Evolutionary conservation across 306 rosid genomes (phyloP).

Genomic region (Vicia faba): DNA sequence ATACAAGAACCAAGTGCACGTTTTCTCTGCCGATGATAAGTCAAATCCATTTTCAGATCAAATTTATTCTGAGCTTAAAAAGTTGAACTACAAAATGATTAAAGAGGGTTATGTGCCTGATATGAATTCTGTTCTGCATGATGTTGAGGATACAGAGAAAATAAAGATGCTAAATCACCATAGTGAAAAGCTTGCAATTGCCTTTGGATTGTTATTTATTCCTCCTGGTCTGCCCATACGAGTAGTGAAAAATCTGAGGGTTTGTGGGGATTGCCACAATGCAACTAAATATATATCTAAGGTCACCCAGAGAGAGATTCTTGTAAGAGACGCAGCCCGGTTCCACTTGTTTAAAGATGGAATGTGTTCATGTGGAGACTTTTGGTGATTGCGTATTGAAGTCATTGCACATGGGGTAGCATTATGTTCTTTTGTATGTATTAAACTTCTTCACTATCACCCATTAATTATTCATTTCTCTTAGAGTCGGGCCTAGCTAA

Average conservation of each 20-base stretch:
- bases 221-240: slow-evolving; percentile 72
- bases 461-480: slow-evolving; percentile 6
- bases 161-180: slow-evolving; percentile 79
- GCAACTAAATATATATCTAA: slow-evolving; percentile 87
- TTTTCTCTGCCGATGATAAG: slow-evolving; percentile 83
- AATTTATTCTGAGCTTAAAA: slow-evolving; percentile 74
- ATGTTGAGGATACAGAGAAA: slow-evolving; percentile 81
- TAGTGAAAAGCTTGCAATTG: slow-evolving; percentile 92
- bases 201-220: slow-evolving; percentile 80
- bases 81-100: slow-evolving; percentile 60
- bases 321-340: slow-evolving; percentile 80
- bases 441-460: not conserved
- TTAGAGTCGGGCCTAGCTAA: not conserved
- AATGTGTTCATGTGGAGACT: slow-evolving; percentile 83
- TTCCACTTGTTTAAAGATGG: slow-evolving; percentile 94
- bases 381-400: slow-evolving; percentile 61
- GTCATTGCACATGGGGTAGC: slow-evolving; percentile 11
- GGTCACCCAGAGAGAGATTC: slow-evolving; percentile 86
- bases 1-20: slow-evolving; percentile 69
- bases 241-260: slow-evolving; percentile 82
- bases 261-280: slow-evolving; percentile 90
- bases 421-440: not conserved
- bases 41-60: slow-evolving; percentile 74
- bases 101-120: slow-evolving; percentile 81
- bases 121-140: slow-evolving; percentile 81